A percentile compares a stretch with the other conserved stretches of the same genome.
Conservation (phyloP, 225 moss, liverwort and hornwort species). For the Thuidium tamariscinum region DNA sequence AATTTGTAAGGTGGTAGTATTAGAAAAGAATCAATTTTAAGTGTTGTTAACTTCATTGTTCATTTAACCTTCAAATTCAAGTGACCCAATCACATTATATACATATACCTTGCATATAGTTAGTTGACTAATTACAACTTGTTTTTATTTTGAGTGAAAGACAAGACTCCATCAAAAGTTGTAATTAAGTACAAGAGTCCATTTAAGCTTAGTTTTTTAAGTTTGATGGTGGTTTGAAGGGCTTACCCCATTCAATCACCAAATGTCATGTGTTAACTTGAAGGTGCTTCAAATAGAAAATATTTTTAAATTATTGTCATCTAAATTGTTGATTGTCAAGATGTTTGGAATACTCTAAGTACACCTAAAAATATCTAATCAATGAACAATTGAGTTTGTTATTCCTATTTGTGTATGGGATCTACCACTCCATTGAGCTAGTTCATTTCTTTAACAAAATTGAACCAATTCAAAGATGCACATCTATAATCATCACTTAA, state of each 20-base stretch:
- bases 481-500: too few relatives aligned
- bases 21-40: background rate
- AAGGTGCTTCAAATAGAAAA: background rate
- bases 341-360: background rate
- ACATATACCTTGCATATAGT: background rate
- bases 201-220: background rate
- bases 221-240: background rate
- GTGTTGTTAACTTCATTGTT: background rate
- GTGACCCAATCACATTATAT: background rate
- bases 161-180: background rate
- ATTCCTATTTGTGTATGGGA: background rate
- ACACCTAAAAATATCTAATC: background rate
- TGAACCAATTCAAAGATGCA: too few relatives aligned
- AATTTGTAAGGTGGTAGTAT: accelerated
- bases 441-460: background rate
- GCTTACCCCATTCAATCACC: accelerated
- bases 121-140: background rate
- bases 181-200: background rate
- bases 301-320: background rate
- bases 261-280: background rate
- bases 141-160: background rate
- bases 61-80: background rate
- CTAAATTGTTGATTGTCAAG: accelerated
- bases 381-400: background rate
- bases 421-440: background rate